phyloP scores from a whole-genome alignment of 106 monocot species.

The Vanilla planifolia region DNA sequence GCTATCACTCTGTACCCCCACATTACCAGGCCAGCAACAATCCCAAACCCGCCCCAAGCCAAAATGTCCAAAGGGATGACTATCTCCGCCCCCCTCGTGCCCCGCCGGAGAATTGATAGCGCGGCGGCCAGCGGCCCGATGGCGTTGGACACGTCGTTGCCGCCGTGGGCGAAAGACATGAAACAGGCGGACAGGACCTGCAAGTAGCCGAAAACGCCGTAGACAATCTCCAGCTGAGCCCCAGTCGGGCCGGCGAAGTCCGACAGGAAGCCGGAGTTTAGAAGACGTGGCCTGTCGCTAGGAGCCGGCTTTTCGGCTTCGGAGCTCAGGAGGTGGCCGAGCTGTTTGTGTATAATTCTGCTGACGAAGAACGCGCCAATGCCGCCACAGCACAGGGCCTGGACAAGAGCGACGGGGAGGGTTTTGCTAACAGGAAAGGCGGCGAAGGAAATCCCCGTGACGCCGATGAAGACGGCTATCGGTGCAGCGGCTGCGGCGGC shows the following conservation, averaged over 20 bases:
- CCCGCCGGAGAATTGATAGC: conserved; percentile 72
- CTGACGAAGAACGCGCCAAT: conserved; percentile 56
- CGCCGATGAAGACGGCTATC: conserved; percentile 72
- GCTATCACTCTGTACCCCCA: conserved; percentile 98
- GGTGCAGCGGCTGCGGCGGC: conserved; percentile 92
- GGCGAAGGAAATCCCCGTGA: conserved; percentile 74
- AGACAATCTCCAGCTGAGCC: conserved; percentile 89
- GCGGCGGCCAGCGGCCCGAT: conserved; percentile 94
- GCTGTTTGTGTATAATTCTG: conserved; percentile 67
- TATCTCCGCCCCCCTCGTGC: conserved; percentile 41
- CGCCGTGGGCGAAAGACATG: conserved; percentile 99
- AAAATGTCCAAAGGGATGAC: conserved; percentile 90
- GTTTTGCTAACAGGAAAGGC: conserved; percentile 78
- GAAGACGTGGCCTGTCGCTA: conserved; percentile 9
- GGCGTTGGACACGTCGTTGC: conserved; percentile 96
- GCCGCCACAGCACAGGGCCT: conserved; percentile 65
- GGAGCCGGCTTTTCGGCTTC: conserved; percentile 41
- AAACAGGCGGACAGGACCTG: conserved; percentile 97
- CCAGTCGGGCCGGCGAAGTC: conserved; percentile 83
- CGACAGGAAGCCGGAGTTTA: conserved; percentile 54
- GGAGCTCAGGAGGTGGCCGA: conserved; percentile 69
- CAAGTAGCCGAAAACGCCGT: conserved; percentile 97
- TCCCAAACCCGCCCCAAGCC: conserved; percentile 98
- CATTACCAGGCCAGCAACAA: conserved; percentile 94
- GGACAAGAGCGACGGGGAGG: conserved; percentile 39